These are phyloP conservation scores for Vigna unguiculata DNA, from an alignment of 306 rosid genomes.

Conservation along the genomic window DNA sequence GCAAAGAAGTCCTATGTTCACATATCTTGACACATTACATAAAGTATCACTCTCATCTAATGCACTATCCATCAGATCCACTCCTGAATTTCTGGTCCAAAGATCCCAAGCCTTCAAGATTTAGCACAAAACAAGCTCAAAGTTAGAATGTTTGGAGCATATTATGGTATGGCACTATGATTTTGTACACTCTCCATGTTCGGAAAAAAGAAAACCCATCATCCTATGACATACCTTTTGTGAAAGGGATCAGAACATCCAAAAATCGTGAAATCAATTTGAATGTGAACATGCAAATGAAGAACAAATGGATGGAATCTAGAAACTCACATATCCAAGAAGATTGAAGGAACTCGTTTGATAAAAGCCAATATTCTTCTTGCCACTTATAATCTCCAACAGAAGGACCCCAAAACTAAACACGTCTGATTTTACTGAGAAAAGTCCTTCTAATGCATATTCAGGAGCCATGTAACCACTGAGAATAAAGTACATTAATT, in stretches of 20 bases:
- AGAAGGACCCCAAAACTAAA: conserved; percentile 52
- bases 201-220: too few relatives aligned
- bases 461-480: conserved; percentile 47
- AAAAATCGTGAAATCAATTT: neutral
- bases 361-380: conserved; percentile 49
- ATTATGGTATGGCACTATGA: neutral
- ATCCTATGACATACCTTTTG: neutral
- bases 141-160: neutral
- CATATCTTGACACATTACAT: conserved; percentile 4
- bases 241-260: neutral
- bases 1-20: conserved; percentile 50
- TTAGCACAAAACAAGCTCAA: neutral
- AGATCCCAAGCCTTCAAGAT: conserved; percentile 51
- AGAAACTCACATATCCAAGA: conserved; percentile 50
- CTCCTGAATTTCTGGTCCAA: conserved; percentile 39
- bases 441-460: conserved; percentile 45
- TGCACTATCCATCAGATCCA: conserved; percentile 41
- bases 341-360: conserved; percentile 44
- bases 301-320: neutral
- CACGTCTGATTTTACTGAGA: conserved; percentile 45
- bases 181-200: neutral
- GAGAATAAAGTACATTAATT: neutral
- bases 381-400: conserved; percentile 49
- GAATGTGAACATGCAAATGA: neutral
- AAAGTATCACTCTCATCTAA: neutral